Percentiles rank a stretch among this genome's conserved stretches.
phyloP scores from a whole-genome alignment of 163 green algal species.

The Coccomyxa subellipsoidea region DNA sequence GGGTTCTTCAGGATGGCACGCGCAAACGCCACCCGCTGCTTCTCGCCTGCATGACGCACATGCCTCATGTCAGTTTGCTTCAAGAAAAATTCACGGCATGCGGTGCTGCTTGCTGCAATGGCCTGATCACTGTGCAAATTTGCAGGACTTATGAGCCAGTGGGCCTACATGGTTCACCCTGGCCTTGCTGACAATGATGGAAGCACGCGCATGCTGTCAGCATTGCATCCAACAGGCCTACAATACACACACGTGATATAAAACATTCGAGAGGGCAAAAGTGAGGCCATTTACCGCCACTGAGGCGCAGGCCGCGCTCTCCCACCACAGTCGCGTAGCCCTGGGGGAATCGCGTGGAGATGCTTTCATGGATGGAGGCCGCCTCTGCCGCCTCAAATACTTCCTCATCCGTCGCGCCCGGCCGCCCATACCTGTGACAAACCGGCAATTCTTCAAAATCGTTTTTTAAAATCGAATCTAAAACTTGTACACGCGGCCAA shows the following conservation, averaged over 20 bases:
- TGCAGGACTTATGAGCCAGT: no score
- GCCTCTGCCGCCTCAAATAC: conserved; percentile 48
- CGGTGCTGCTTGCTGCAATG: no score
- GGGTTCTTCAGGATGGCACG: conserved; percentile 61
- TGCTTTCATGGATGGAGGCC: conserved; percentile 73
- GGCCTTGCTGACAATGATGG: no score
- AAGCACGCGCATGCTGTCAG: no score
- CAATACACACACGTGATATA: not conserved
- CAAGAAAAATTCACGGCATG: no score
- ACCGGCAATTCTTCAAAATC: no score
- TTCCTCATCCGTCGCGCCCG: conserved; percentile 49
- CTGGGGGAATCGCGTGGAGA: conserved; percentile 57
- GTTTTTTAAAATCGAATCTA: no score
- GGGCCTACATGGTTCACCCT: no score
- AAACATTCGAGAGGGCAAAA: no score
- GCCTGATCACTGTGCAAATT: no score
- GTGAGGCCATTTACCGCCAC: conserved; percentile 73
- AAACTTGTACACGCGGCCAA: no score
- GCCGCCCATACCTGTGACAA: conserved; percentile 81
- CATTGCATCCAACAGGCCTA: no score
- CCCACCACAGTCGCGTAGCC: conserved; percentile 89
- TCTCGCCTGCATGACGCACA: conserved; percentile 66
- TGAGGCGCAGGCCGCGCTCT: conserved; percentile 87
- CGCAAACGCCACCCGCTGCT: conserved; percentile 90
- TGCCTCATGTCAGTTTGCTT: not conserved